phyloP scores from a whole-genome alignment of 208 protist species.

The Herpetomonas tarakana region DNA sequence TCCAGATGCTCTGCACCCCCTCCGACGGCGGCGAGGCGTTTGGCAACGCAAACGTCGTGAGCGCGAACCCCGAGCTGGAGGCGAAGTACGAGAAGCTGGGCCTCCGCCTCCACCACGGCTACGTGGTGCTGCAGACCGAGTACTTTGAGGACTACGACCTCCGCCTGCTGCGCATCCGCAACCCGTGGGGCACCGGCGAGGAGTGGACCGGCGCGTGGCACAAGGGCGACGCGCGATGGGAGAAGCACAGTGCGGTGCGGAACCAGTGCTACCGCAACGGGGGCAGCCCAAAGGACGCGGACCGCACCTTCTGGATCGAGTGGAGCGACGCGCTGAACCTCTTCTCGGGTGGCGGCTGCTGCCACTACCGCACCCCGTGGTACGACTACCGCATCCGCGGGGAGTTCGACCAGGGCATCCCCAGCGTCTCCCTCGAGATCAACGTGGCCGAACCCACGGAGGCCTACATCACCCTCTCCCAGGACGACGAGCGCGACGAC shows the following conservation, averaged over 20 bases:
- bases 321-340: constrained; percentile 56
- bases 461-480: constrained; percentile 61
- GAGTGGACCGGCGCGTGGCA: constrained; percentile 67
- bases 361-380: constrained; percentile 42
- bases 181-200: constrained; percentile 59
- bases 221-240: constrained; percentile 25
- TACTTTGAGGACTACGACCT: constrained; percentile 43
- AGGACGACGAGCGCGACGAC: constrained; percentile 69
- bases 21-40: constrained; percentile 31
- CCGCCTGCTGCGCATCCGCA: constrained; percentile 50
- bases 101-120: constrained; percentile 60
- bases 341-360: constrained; percentile 66
- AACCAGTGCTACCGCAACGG: constrained; percentile 7
- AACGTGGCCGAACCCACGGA: constrained; percentile 51
- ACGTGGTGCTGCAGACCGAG: constrained; percentile 44
- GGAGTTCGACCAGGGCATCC: constrained; percentile 28
- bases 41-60: constrained; percentile 32
- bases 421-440: constrained; percentile 42
- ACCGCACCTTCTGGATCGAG: constrained; percentile 74
- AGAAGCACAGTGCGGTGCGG: constrained; percentile 33
- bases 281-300: constrained; percentile 42
- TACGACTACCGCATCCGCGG: constrained; percentile 43
- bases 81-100: constrained; percentile 55
- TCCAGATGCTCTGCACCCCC: constrained; percentile 75
- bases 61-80: constrained; percentile 37